Conservation (phyloP, 2,329 filamentous ascomycete genomes). For the Trichothecium sympodiale region DNA sequence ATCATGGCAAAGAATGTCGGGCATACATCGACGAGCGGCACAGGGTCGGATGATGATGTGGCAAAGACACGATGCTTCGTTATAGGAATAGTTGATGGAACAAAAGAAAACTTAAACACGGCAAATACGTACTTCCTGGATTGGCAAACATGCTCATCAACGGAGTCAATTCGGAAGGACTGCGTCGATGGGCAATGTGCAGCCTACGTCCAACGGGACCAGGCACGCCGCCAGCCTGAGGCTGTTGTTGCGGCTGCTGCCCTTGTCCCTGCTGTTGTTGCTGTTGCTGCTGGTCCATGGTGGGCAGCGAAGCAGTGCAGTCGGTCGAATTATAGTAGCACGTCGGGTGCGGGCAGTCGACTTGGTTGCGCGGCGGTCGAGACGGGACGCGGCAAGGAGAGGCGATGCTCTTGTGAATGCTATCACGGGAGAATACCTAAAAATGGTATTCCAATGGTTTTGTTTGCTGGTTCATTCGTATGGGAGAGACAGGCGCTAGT, state of each 20-base stretch:
- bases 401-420: too few species aligned
- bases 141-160: conserved; percentile 84
- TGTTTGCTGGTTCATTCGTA: too few species aligned
- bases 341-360: conserved; percentile 24
- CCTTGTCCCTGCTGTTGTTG: conserved; percentile 35
- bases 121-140: conserved; percentile 46
- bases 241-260: conserved; percentile 34
- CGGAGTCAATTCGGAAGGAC: conserved; percentile 92
- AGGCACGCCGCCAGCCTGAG: conserved; percentile 44
- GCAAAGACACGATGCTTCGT: too few species aligned
- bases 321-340: conserved; percentile 17
- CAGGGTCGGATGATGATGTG: background rate
- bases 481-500: too few species aligned
- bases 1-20: too few species aligned
- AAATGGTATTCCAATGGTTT: too few species aligned
- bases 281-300: conserved; percentile 47
- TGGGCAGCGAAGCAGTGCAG: conserved; percentile 35
- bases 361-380: conserved; percentile 7
- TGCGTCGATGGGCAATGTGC: conserved; percentile 94
- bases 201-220: conserved; percentile 80
- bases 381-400: background rate
- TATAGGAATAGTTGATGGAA: too few species aligned
- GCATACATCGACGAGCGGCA: background rate
- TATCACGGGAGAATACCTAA: too few species aligned
- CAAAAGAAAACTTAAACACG: too few species aligned